Conservation (phyloP, 2,329 filamentous ascomycete genomes). For the Boeremia lycopersici region DNA sequence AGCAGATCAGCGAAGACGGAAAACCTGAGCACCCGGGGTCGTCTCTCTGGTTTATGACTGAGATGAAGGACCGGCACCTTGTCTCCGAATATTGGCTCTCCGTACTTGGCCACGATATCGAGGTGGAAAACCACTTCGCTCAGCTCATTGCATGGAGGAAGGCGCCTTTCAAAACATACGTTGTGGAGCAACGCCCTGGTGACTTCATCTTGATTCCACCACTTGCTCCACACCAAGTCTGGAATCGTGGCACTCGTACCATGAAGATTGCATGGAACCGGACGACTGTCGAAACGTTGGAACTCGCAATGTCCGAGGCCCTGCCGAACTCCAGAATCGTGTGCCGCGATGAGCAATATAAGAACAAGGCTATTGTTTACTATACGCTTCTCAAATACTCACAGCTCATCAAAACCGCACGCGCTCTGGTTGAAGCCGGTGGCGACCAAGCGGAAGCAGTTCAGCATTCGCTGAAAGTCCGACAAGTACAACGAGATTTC, state of each 20-base stretch:
- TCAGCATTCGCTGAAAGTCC: constrained; percentile 58
- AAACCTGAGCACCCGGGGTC: constrained; percentile 78
- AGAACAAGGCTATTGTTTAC: constrained; percentile 95
- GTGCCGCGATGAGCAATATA: constrained; percentile 97
- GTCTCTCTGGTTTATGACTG: constrained; percentile 99
- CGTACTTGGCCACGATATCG: constrained; percentile 91
- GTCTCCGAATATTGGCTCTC: constrained; percentile 95
- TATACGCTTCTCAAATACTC: constrained; percentile 84
- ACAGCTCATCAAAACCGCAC: constrained; percentile 62
- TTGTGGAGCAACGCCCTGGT: constrained; percentile 87
- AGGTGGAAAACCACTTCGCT: constrained; percentile 96
- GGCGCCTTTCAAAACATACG: constrained; percentile 88
- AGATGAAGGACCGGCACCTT: constrained; percentile 86
- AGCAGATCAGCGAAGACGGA: constrained; percentile 66
- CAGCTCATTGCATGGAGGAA: constrained; percentile 95
- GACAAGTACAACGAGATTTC: constrained; percentile 82
- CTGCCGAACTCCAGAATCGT: constrained; percentile 88
- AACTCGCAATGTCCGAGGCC: constrained; percentile 83
- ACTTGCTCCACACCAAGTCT: constrained; percentile 93
- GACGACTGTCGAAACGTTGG: constrained; percentile 88
- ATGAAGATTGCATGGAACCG: constrained; percentile 99
- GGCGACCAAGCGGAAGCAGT: constrained; percentile 45
- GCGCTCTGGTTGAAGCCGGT: constrained; percentile 58
- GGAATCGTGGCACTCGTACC: constrained; percentile 94
- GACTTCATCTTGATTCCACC: constrained; percentile 95